phyloP scores from a whole-genome alignment of 1,284 basidiomycete genomes.

The Mycena citricolor region DNA sequence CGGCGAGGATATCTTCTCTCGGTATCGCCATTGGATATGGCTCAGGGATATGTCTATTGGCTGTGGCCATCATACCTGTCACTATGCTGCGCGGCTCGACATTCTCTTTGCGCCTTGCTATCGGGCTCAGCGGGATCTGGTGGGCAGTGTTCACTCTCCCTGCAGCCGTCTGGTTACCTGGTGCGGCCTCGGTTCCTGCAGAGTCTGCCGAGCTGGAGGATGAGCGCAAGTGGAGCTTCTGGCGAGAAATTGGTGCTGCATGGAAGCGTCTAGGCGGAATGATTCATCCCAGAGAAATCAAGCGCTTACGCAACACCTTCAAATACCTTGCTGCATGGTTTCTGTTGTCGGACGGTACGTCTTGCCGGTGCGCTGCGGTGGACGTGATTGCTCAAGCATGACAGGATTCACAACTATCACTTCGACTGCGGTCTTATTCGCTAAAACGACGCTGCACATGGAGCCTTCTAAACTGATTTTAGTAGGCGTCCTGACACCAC shows the following conservation, averaged over 20 bases:
- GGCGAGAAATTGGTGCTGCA: slow-evolving; percentile 55
- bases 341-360: slow-evolving; percentile 81
- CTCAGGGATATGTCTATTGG: slow-evolving; percentile 70
- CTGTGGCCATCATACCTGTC: slow-evolving; percentile 75
- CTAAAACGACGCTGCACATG: slow-evolving; percentile 79
- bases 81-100: slow-evolving; percentile 67
- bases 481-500: slow-evolving; percentile 68
- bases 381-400: no score
- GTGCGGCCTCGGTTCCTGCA: slow-evolving; percentile 22
- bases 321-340: slow-evolving; percentile 89
- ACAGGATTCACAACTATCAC: slow-evolving; percentile 82
- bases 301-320: slow-evolving; percentile 76
- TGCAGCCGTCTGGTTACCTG: slow-evolving; percentile 71
- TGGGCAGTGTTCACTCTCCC: slow-evolving; percentile 82
- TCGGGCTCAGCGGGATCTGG: slow-evolving; percentile 80
- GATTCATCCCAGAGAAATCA: slow-evolving; percentile 69
- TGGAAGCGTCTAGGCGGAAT: slow-evolving; percentile 71
- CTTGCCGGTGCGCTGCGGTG: background rate
- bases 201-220: slow-evolving; percentile 22
- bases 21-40: slow-evolving; percentile 85
- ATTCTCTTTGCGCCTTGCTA: slow-evolving; percentile 71
- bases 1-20: slow-evolving; percentile 75
- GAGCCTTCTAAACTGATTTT: slow-evolving; percentile 66
- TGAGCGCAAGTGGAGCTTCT: slow-evolving; percentile 42
- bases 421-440: slow-evolving; percentile 80